Evolutionary conservation across 148 eudicot genomes (phyloP).

Genomic region (Rhododendron molle): DNA sequence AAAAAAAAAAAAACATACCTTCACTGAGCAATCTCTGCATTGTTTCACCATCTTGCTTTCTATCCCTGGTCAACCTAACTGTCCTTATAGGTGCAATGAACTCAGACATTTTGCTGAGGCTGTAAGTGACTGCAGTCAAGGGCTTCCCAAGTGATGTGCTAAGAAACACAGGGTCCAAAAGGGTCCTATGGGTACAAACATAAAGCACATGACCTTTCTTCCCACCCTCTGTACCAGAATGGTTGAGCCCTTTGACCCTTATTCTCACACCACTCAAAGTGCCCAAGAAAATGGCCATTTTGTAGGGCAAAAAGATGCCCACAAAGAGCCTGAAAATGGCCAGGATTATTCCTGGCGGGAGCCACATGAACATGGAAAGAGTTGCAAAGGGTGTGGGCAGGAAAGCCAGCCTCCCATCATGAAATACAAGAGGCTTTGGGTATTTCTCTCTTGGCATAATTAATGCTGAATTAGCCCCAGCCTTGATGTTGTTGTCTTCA

Average conservation of each 20-base stretch:
- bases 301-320: slow-evolving; percentile 53
- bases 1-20: slow-evolving; percentile 29
- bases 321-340: slow-evolving; percentile 51
- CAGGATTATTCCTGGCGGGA: slow-evolving; percentile 56
- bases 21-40: slow-evolving; percentile 55
- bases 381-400: slow-evolving; percentile 75
- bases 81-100: slow-evolving; percentile 64
- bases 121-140: slow-evolving; percentile 75
- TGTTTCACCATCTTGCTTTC: slow-evolving; percentile 51
- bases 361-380: slow-evolving; percentile 69
- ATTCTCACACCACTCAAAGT: slow-evolving; percentile 44
- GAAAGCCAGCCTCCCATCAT: slow-evolving; percentile 88
- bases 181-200: slow-evolving; percentile 79
- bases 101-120: slow-evolving; percentile 74
- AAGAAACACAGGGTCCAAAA: slow-evolving; percentile 68
- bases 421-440: slow-evolving; percentile 83
- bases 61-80: slow-evolving; percentile 61
- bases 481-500: slow-evolving; percentile 36
- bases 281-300: slow-evolving; percentile 35
- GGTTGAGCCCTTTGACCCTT: slow-evolving; percentile 27
- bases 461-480: slow-evolving; percentile 7
- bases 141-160: slow-evolving; percentile 43
- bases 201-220: slow-evolving; percentile 36
- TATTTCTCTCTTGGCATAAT: slow-evolving; percentile 62
- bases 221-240: slow-evolving; percentile 5